Evolutionary conservation across 305 asterid species (phyloP).

Genomic region (Caryopteris hybrid): DNA sequence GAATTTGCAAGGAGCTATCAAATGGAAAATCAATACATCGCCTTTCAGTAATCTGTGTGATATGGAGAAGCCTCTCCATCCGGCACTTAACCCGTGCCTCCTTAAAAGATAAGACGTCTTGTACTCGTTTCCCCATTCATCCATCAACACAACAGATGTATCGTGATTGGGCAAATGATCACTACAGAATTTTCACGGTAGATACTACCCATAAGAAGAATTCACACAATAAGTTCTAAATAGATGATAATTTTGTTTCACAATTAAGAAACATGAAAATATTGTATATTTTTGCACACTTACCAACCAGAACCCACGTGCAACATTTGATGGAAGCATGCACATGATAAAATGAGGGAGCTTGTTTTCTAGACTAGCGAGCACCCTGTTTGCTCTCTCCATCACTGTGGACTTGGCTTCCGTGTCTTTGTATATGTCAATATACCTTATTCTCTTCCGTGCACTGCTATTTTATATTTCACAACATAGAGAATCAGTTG

Average conservation of each 20-base stretch:
- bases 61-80: too few species aligned
- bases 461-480: constrained; percentile 21
- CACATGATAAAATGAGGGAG: constrained; percentile 61
- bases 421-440: constrained; percentile 51
- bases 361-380: constrained; percentile 34
- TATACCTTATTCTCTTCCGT: constrained; percentile 34
- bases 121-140: too few species aligned
- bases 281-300: background rate
- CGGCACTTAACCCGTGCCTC: too few species aligned
- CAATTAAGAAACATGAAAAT: background rate
- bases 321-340: constrained; percentile 89
- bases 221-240: too few species aligned
- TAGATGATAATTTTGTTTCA: too few species aligned
- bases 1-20: constrained; percentile 68
- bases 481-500: constrained; percentile 13
- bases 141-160: too few species aligned
- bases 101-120: too few species aligned
- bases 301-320: constrained; percentile 94
- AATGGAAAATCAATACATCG: constrained; percentile 65
- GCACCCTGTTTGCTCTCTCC: constrained; percentile 61
- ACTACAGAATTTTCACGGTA: too few species aligned
- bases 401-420: constrained; percentile 51
- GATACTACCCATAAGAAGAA: too few species aligned
- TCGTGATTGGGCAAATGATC: too few species aligned
- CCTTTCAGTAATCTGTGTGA: too few species aligned